phyloP scores from a whole-genome alignment of 2,329 filamentous ascomycete species.

The Aspergillus pseudonomiae region DNA sequence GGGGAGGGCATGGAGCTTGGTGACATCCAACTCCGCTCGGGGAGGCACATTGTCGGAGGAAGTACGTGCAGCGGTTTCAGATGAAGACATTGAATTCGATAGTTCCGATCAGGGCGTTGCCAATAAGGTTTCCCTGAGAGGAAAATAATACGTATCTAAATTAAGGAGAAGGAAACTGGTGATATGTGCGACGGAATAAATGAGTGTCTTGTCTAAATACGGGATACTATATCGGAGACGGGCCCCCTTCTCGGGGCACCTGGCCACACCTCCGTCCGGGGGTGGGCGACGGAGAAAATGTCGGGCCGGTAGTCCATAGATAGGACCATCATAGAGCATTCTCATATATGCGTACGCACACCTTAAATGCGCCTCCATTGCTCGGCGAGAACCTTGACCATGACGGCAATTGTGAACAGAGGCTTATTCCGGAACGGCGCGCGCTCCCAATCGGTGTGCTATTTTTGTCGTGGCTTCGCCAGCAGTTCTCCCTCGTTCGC shows the following conservation, averaged over 20 bases:
- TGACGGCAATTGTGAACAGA: constrained; percentile 31
- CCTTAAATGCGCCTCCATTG: background rate
- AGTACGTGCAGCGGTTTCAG: constrained; percentile 36
- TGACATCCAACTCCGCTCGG: constrained; percentile 74
- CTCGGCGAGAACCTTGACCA: constrained; percentile 10
- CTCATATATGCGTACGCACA: background rate
- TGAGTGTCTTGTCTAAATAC: background rate
- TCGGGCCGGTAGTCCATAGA: constrained; percentile 31
- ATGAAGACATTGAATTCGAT: constrained; percentile 41
- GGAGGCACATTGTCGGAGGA: constrained; percentile 38
- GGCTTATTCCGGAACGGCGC: constrained; percentile 21
- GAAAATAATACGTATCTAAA: background rate
- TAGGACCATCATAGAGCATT: background rate
- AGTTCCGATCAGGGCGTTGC: constrained; percentile 14
- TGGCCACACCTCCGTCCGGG: constrained; percentile 27
- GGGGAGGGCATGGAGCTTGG: constrained; percentile 85
- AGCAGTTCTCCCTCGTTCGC: constrained; percentile 54
- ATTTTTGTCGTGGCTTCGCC: constrained; percentile 50
- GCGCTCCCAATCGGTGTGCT: constrained; percentile 20
- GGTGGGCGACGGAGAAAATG: constrained; percentile 33
- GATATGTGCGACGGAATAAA: background rate
- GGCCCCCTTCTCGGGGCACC: constrained; percentile 22
- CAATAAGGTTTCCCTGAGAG: constrained; percentile 14
- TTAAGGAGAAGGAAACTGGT: constrained; percentile 8
- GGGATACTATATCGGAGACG: constrained; percentile 6